Evolutionary conservation across 169 alveolate species (phyloP).

Genomic region (Cryptosporidium xiaoi): DNA sequence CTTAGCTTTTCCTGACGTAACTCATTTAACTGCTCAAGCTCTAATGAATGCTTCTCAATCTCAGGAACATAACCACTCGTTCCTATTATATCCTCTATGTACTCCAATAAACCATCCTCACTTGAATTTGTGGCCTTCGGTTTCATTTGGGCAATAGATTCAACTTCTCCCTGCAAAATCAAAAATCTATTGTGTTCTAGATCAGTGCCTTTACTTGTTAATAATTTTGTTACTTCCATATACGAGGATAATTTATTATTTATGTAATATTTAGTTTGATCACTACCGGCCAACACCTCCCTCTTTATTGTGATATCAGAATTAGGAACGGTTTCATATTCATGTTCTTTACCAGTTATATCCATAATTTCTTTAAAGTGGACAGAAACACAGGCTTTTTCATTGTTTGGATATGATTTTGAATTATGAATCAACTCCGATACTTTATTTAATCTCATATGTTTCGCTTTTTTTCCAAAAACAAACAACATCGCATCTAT

Average conservation of each 20-base stretch:
- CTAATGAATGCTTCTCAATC: slow-evolving; percentile 81
- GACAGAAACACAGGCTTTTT: slow-evolving; percentile 91
- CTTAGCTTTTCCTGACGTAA: slow-evolving; percentile 83
- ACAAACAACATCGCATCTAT: slow-evolving; percentile 98
- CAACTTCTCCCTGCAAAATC: slow-evolving; percentile 97
- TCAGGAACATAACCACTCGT: slow-evolving; percentile 80
- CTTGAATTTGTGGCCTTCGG: slow-evolving; percentile 93
- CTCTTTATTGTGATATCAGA: slow-evolving; percentile 75
- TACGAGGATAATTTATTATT: slow-evolving; percentile 90
- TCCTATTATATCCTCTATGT: slow-evolving; percentile 97
- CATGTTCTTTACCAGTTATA: slow-evolving; percentile 67
- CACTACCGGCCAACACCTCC: slow-evolving; percentile 45
- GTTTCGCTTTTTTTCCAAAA: slow-evolving; percentile 96
- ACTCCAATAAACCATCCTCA: slow-evolving; percentile 96
- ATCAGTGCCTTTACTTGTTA: slow-evolving; percentile 93
- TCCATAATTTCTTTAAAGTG: slow-evolving; percentile 90
- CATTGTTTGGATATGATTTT: slow-evolving; percentile 82
- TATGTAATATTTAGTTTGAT: slow-evolving; percentile 82
- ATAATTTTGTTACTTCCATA: slow-evolving; percentile 88
- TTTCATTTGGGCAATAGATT: slow-evolving; percentile 96
- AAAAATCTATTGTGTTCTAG: slow-evolving; percentile 91
- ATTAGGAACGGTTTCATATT: slow-evolving; percentile 58
- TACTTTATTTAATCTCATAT: slow-evolving; percentile 95
- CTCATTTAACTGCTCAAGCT: slow-evolving; percentile 82
- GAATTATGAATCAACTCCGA: slow-evolving; percentile 95